phyloP scores from a whole-genome alignment of 805 yeast genomes.

The Torulaspora maleeae region DNA sequence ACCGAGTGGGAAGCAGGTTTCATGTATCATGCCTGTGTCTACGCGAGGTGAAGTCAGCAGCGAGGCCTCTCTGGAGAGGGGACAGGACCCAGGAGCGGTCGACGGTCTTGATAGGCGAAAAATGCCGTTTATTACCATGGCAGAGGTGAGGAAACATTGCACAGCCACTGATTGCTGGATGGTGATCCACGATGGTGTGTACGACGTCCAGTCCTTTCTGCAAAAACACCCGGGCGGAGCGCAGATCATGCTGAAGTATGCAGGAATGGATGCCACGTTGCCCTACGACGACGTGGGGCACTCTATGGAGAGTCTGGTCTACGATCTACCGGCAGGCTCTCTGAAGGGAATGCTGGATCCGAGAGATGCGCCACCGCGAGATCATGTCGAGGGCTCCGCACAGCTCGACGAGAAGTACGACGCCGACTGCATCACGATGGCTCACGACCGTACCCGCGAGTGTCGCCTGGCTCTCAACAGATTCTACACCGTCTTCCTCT shows the following conservation, averaged over 20 bases:
- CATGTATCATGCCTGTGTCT: background rate
- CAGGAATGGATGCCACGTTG: conserved; percentile 27
- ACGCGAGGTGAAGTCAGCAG: background rate
- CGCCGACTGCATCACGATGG: conserved; percentile 6
- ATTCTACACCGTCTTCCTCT: conserved; percentile 10
- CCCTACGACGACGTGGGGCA: conserved; percentile 30
- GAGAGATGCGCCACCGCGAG: background rate
- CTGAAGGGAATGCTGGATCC: conserved; percentile 48
- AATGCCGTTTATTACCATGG: conserved; percentile 10
- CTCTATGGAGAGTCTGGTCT: conserved; percentile 32
- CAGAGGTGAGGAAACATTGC: conserved; percentile 19
- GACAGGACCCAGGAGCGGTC: background rate
- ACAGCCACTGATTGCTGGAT: conserved; percentile 23
- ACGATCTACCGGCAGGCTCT: conserved; percentile 47
- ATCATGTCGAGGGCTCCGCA: background rate
- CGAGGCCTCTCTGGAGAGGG: background rate
- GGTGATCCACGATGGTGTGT: conserved; percentile 24
- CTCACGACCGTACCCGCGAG: conserved; percentile 8
- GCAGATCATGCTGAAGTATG: conserved; percentile 22
- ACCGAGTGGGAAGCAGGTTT: background rate
- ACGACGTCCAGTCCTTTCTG: conserved; percentile 24
- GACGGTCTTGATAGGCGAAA: background rate
- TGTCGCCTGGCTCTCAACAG: conserved; percentile 7
- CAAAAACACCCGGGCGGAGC: conserved; percentile 28
- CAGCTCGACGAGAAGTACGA: conserved; percentile 1